Conservation (phyloP, 495 filamentous ascomycete genomes). For the Parathielavia hyrcaniae region DNA sequence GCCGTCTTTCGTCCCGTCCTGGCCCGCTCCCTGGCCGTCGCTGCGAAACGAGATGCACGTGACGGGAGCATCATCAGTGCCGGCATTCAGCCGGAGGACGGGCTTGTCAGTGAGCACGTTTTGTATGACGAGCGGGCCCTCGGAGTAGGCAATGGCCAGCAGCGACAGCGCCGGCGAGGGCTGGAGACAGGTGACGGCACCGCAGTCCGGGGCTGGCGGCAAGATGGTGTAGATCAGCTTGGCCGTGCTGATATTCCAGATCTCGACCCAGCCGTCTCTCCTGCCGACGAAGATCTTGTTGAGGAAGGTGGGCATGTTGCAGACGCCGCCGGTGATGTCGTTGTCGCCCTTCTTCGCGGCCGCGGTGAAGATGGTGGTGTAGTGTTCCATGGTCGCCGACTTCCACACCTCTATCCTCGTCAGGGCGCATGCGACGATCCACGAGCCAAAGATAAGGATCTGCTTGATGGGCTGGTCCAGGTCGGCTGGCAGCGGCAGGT, state of each 20-base stretch:
- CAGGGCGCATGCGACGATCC: slow-evolving; percentile 75
- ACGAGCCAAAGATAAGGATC: slow-evolving; percentile 79
- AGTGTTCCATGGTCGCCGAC: slow-evolving; percentile 73
- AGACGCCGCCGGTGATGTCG: slow-evolving; percentile 64
- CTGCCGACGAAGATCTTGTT: slow-evolving; percentile 92
- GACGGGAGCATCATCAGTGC: slow-evolving; percentile 51
- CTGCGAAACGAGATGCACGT: slow-evolving; percentile 86
- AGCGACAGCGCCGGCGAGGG: slow-evolving; percentile 76
- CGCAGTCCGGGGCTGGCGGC: slow-evolving; percentile 57
- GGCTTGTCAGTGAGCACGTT: slow-evolving; percentile 71
- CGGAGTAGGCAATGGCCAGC: slow-evolving; percentile 80
- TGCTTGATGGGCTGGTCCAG: slow-evolving; percentile 64
- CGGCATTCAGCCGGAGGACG: slow-evolving; percentile 58
- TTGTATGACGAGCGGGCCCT: slow-evolving; percentile 69
- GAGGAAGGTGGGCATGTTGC: slow-evolving; percentile 83
- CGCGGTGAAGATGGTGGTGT: slow-evolving; percentile 65
- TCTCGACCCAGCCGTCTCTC: slow-evolving; percentile 81
- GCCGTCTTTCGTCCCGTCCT: slow-evolving; percentile 71
- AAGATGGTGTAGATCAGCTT: slow-evolving; percentile 81
- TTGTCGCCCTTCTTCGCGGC: slow-evolving; percentile 44
- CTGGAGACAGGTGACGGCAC: slow-evolving; percentile 74
- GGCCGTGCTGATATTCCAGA: slow-evolving; percentile 92
- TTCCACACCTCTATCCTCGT: slow-evolving; percentile 85
- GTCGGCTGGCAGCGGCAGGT: slow-evolving; percentile 58
- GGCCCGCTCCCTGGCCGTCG: slow-evolving; percentile 83